Conservation (phyloP, 306 rosid genomes). For the Cucurbita maxima region DNA sequence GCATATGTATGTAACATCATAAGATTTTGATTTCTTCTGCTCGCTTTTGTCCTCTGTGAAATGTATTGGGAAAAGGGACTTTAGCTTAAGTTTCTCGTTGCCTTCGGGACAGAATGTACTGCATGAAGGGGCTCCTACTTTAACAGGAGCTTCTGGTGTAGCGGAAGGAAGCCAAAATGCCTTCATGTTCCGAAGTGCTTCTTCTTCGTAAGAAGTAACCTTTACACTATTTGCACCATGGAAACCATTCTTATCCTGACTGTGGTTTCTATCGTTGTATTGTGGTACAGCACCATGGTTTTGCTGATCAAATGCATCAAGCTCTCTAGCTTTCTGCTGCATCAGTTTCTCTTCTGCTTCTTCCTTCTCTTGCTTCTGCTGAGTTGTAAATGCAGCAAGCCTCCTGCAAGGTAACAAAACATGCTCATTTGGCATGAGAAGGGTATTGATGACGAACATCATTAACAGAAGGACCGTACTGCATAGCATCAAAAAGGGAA, state of each 20-base stretch:
- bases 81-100: slow-evolving; percentile 71
- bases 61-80: slow-evolving; percentile 60
- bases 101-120: slow-evolving; percentile 81
- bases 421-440: background rate
- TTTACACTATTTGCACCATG: slow-evolving; percentile 98
- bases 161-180: slow-evolving; percentile 99
- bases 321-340: slow-evolving; percentile 79
- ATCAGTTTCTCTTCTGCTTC: slow-evolving; percentile 62
- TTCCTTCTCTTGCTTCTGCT: slow-evolving; percentile 78
- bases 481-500: background rate
- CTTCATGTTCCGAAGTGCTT: slow-evolving; percentile 96
- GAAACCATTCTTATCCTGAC: slow-evolving; percentile 65
- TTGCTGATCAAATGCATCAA: slow-evolving; percentile 95
- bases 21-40: slow-evolving; percentile 42
- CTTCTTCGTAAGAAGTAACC: slow-evolving; percentile 96
- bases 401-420: slow-evolving; percentile 29
- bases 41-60: slow-evolving; percentile 69
- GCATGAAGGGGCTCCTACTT: slow-evolving; percentile 59
- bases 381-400: slow-evolving; percentile 67
- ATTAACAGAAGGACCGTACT: background rate
- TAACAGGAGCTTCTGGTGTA: slow-evolving; percentile 74
- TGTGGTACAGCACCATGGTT: slow-evolving; percentile 94
- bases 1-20: slow-evolving; percentile 54
- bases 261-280: slow-evolving; percentile 54
- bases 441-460: background rate